Evolutionary conservation across 1,139 yeast species (phyloP).

Genomic region (Petasospora rhodanensis): DNA sequence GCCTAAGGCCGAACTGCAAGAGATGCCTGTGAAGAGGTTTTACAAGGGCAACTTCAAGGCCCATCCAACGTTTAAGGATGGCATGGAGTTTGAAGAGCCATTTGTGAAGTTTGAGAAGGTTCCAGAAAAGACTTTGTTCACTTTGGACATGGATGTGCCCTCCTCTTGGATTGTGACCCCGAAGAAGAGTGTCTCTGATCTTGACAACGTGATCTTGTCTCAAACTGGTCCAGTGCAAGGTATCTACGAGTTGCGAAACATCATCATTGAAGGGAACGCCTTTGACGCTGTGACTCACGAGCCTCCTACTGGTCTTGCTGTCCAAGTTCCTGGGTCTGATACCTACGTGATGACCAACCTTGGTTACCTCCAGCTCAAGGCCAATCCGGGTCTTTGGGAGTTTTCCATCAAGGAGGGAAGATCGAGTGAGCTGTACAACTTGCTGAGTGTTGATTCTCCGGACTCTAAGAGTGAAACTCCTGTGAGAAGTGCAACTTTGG

Average conservation of each 20-base stretch:
- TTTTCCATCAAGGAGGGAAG: slow-evolving; percentile 41
- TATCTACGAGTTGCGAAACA: slow-evolving; percentile 42
- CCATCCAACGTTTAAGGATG: slow-evolving; percentile 38
- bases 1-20: slow-evolving; percentile 43
- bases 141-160: slow-evolving; percentile 61
- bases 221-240: slow-evolving; percentile 37
- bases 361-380: slow-evolving; percentile 73
- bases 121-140: slow-evolving; percentile 48
- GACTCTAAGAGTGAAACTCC: slow-evolving; percentile 1
- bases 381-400: slow-evolving; percentile 64
- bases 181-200: slow-evolving; percentile 46
- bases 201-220: slow-evolving; percentile 52
- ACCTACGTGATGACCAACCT: slow-evolving; percentile 67
- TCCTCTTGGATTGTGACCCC: slow-evolving; percentile 60
- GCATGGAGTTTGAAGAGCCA: slow-evolving; percentile 26
- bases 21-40: slow-evolving; percentile 52
- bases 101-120: slow-evolving; percentile 34
- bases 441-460: slow-evolving; percentile 34
- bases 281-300: slow-evolving; percentile 20
- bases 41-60: slow-evolving; percentile 33
- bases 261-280: slow-evolving; percentile 71
- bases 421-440: slow-evolving; percentile 37
- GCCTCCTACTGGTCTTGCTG: slow-evolving; percentile 49
- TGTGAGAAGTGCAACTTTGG: slow-evolving; percentile 23
- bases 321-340: slow-evolving; percentile 45